phyloP scores from a whole-genome alignment of 1,284 basidiomycete species.

The Grifola frondosa region DNA sequence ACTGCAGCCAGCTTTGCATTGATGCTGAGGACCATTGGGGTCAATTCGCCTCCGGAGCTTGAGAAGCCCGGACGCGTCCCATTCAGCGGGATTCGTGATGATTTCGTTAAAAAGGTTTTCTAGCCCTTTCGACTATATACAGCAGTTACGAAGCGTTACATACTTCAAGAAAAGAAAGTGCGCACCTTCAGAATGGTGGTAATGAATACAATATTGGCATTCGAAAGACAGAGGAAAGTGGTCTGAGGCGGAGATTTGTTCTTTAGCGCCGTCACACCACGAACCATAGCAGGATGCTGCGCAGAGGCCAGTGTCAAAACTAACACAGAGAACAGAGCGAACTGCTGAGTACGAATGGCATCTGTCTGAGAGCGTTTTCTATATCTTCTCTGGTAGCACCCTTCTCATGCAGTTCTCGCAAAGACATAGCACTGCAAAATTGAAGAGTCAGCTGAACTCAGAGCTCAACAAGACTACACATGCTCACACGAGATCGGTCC shows the following conservation, averaged over 20 bases:
- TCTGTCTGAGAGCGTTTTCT: slow-evolving; percentile 70
- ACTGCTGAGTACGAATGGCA: slow-evolving; percentile 76
- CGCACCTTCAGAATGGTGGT: slow-evolving; percentile 80
- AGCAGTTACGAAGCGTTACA: not conserved
- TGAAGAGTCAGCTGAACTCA: not conserved
- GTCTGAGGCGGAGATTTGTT: slow-evolving; percentile 59
- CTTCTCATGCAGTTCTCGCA: slow-evolving; percentile 68
- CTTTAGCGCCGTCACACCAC: slow-evolving; percentile 81
- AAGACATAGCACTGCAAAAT: slow-evolving; percentile 73
- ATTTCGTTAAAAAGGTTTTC: slow-evolving; percentile 79
- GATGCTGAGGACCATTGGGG: slow-evolving; percentile 77
- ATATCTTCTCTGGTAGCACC: slow-evolving; percentile 77
- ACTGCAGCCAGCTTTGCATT: slow-evolving; percentile 86
- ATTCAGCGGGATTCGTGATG: slow-evolving; percentile 91
- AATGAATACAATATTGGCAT: slow-evolving; percentile 93
- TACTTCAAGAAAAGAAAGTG: slow-evolving; percentile 3
- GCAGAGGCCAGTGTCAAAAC: slow-evolving; percentile 1
- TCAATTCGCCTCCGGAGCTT: slow-evolving; percentile 77
- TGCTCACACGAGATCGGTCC: slow-evolving; percentile 92
- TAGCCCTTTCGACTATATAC: slow-evolving; percentile 68
- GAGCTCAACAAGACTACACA: not conserved
- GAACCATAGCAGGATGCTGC: slow-evolving; percentile 95
- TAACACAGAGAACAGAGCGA: no score
- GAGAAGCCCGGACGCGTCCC: slow-evolving; percentile 73
- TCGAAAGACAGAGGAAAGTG: slow-evolving; percentile 89